These are phyloP conservation scores for Malassezia arunalokei DNA, from an alignment of 1,284 basidiomycete genomes.

Conservation along the genomic window DNA sequence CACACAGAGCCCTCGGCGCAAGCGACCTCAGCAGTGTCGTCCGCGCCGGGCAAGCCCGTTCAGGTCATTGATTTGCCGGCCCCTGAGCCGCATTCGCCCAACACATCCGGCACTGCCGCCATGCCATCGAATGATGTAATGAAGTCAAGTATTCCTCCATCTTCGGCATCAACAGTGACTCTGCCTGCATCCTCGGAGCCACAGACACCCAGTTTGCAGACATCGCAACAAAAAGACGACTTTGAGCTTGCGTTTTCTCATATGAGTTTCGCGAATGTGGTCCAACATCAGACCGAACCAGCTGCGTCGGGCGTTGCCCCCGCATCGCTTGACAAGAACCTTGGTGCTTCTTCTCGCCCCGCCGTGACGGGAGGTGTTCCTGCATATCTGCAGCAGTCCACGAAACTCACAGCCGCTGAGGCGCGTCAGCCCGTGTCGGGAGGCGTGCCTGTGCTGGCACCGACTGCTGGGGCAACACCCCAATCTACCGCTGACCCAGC, in stretches of 20 bases:
- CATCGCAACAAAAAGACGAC: slow-evolving; percentile 26
- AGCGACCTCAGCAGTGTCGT: neutral
- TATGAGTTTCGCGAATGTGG: slow-evolving; percentile 28
- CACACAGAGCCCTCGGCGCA: neutral
- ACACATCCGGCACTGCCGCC: neutral
- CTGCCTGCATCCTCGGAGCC: slow-evolving; percentile 15
- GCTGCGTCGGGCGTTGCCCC: neutral
- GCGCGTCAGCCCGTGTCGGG: neutral
- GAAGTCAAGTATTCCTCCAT: neutral
- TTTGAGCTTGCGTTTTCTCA: slow-evolving; percentile 44
- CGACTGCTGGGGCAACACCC: neutral
- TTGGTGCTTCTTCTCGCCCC: neutral
- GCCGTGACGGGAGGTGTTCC: neutral
- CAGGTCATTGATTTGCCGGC: neutral
- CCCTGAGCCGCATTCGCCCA: neutral
- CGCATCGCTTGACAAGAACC: neutral
- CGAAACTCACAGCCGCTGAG: neutral
- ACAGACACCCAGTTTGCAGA: slow-evolving; percentile 1
- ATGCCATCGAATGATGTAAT: neutral
- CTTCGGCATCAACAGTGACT: slow-evolving; percentile 54
- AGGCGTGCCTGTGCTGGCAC: neutral
- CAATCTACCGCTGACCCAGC: neutral
- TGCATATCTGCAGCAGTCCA: neutral
- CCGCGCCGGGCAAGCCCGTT: neutral
- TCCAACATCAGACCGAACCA: slow-evolving; percentile 13